Evolutionary conservation across 345 rosid species (phyloP).

Genomic region (Aquilaria yunnanensis): DNA sequence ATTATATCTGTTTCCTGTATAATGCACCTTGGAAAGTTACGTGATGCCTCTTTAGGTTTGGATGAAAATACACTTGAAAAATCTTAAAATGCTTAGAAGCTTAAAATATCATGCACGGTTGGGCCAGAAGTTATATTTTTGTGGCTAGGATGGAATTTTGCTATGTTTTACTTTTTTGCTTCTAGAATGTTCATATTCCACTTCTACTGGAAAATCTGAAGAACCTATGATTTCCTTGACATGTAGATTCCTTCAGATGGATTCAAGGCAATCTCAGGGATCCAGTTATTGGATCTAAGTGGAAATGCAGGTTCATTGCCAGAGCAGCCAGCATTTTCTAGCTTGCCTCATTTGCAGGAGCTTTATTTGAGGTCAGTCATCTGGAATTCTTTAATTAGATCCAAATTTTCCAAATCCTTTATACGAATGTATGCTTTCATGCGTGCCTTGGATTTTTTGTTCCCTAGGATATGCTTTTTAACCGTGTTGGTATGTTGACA

Average conservation of each 20-base stretch:
- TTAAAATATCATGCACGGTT: no score
- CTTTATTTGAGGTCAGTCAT: conserved; percentile 74
- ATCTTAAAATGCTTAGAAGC: no score
- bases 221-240: conserved; percentile 15
- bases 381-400: conserved; percentile 9
- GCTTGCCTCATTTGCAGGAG: conserved; percentile 67
- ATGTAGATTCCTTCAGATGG: conserved; percentile 70
- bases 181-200: neutral
- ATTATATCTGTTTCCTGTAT: no score
- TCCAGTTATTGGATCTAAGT: conserved; percentile 79
- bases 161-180: neutral
- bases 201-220: conserved; percentile 15
- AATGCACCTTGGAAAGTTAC: no score
- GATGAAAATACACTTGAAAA: no score
- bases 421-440: neutral
- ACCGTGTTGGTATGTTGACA: conserved; percentile 25
- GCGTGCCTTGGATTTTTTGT: neutral
- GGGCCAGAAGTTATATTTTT: neutral
- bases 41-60: no score
- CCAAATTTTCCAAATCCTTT: neutral
- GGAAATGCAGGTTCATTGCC: conserved; percentile 54
- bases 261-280: conserved; percentile 57
- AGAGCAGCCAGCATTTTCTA: conserved; percentile 52
- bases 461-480: conserved; percentile 5
- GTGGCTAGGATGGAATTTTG: conserved; percentile 4